phyloP scores from a whole-genome alignment of 164 flowering plant genomes.

The Dillenia turbinata region DNA sequence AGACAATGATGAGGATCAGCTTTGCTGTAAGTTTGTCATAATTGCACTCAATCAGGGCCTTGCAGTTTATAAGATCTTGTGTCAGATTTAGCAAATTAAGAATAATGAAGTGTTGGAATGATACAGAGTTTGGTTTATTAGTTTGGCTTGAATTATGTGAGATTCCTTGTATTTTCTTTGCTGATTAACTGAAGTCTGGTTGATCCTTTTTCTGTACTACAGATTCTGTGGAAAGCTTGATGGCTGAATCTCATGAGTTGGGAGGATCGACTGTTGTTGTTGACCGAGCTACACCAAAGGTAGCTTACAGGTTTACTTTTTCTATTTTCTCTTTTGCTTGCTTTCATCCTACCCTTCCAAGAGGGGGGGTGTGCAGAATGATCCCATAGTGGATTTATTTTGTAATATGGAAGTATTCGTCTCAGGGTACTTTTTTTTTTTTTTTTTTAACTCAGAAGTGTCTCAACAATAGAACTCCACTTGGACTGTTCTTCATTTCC shows the following conservation, averaged over 20 bases:
- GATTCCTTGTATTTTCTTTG: background rate
- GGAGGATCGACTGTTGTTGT: conserved; percentile 90
- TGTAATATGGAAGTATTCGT: background rate
- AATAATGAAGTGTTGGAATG: too few relatives aligned
- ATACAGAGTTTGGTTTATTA: too few relatives aligned
- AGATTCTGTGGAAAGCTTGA: conserved; percentile 91
- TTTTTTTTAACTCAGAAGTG: too few relatives aligned
- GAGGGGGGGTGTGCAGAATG: background rate
- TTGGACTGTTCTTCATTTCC: too few relatives aligned
- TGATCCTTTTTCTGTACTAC: conserved; percentile 12
- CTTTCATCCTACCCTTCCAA: background rate
- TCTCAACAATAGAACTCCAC: too few relatives aligned
- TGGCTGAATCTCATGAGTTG: conserved; percentile 90
- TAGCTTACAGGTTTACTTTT: conserved; percentile 11
- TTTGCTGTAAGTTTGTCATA: too few relatives aligned
- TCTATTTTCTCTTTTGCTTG: conserved; percentile 1
- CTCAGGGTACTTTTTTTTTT: too few relatives aligned
- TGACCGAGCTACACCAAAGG: conserved; percentile 99
- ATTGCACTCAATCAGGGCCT: too few relatives aligned
- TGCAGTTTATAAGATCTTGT: too few relatives aligned
- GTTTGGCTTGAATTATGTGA: too few relatives aligned
- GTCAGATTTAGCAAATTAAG: too few relatives aligned
- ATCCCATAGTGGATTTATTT: background rate
- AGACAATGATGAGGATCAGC: too few relatives aligned
- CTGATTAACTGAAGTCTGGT: background rate